Evolutionary conservation across 352 stramenopile species (phyloP).

Genomic region (Globisporangium alternatum): DNA sequence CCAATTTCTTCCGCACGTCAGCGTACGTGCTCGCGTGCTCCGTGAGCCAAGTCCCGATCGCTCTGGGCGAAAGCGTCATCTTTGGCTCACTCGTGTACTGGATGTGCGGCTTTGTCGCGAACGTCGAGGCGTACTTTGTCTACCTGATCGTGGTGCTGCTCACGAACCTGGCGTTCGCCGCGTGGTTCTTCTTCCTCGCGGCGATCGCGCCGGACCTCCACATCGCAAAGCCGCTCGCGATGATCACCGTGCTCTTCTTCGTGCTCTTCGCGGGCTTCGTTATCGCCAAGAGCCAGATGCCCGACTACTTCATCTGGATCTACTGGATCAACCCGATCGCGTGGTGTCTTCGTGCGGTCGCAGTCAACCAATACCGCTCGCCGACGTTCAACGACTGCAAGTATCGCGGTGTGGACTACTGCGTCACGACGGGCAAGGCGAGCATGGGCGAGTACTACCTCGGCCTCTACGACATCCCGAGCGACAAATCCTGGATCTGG

Average conservation of each 20-base stretch:
- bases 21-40: conserved; percentile 55
- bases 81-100: conserved; percentile 83
- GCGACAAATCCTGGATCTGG: conserved; percentile 27
- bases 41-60: conserved; percentile 31
- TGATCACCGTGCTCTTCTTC: conserved; percentile 31
- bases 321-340: conserved; percentile 48
- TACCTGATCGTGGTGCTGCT: conserved; percentile 35
- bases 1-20: conserved; percentile 74
- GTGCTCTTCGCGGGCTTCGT: conserved; percentile 16
- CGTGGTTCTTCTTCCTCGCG: conserved; percentile 42
- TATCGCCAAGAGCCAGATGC: conserved; percentile 39
- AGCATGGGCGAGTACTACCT: conserved; percentile 37
- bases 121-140: conserved; percentile 26
- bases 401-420: conserved; percentile 31
- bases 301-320: conserved; percentile 3
- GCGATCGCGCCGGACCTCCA: conserved; percentile 23
- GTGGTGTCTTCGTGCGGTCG: conserved; percentile 31
- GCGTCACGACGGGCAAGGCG: conserved; percentile 9
- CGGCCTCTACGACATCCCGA: conserved; percentile 23
- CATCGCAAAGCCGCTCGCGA: conserved; percentile 34
- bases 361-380: conserved; percentile 29
- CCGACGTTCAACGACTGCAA: conserved; percentile 22
- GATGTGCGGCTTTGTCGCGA: conserved; percentile 53
- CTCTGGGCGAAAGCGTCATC: conserved; percentile 48
- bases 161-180: conserved; percentile 33